Evolutionary conservation across 2,329 filamentous ascomycete species (phyloP).

Genomic region (Berkeleyomyces basicola): DNA sequence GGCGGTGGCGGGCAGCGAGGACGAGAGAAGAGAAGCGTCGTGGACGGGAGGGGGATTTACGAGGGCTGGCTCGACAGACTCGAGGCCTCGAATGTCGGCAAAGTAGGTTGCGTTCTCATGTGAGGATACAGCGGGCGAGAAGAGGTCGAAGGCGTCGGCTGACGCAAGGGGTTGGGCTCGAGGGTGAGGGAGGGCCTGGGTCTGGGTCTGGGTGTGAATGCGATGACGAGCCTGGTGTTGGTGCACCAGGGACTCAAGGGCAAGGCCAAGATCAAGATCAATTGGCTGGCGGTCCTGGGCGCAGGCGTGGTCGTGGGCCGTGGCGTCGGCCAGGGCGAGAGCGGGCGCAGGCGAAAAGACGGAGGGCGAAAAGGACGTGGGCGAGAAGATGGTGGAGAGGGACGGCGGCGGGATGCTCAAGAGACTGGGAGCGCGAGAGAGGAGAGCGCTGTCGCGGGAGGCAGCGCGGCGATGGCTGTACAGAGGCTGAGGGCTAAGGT

Average conservation of each 20-base stretch:
- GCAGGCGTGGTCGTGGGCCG: background rate
- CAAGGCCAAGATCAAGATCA: background rate
- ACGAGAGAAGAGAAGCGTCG: background rate
- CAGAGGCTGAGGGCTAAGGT: background rate
- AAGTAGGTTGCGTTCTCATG: conserved; percentile 8
- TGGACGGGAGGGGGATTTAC: background rate
- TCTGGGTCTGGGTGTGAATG: no score
- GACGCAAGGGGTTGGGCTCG: background rate
- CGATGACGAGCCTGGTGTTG: no score
- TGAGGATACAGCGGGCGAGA: conserved; percentile 6
- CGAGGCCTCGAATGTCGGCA: conserved; percentile 7
- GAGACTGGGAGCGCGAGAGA: background rate
- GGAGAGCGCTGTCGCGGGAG: background rate
- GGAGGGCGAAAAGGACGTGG: background rate
- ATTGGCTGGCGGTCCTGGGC: background rate
- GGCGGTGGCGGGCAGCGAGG: background rate
- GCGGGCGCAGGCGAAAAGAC: background rate
- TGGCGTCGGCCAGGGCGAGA: background rate
- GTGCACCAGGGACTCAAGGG: no score
- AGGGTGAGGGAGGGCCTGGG: background rate
- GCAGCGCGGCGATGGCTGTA: background rate
- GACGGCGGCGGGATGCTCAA: background rate
- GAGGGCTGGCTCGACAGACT: background rate
- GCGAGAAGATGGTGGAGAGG: background rate
- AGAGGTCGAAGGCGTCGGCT: background rate